Conservation (phyloP, 2,329 filamentous ascomycete species). For the Elsinoe perseae region DNA sequence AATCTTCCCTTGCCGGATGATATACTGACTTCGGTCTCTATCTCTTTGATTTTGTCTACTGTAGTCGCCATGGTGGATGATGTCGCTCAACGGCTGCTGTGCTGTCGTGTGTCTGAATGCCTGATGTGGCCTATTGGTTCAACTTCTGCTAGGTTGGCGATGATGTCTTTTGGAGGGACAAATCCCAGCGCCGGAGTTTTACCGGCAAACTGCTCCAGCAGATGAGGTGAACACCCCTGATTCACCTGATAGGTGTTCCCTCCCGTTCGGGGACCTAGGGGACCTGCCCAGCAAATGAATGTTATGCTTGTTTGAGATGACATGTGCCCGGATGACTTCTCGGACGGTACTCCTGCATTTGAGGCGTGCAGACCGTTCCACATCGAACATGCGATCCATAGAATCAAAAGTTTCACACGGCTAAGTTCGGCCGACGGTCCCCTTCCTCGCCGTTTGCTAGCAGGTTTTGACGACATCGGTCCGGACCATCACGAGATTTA, state of each 20-base stretch:
- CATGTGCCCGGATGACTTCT: neutral
- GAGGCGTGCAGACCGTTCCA: neutral
- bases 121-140: neutral
- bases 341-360: neutral
- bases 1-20: conserved; percentile 18
- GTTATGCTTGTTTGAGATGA: neutral
- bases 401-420: conserved; percentile 4
- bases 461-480: conserved; percentile 11
- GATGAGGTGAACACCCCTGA: neutral
- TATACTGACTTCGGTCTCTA: conserved; percentile 77
- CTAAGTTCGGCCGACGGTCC: conserved; percentile 4
- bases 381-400: conserved; percentile 1
- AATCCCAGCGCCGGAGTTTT: neutral
- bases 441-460: neutral
- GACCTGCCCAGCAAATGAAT: neutral
- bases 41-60: conserved; percentile 97
- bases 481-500: conserved; percentile 13
- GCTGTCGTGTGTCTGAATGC: neutral
- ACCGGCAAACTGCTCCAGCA: neutral
- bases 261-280: neutral
- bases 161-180: conserved; percentile 13
- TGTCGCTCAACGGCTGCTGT: neutral
- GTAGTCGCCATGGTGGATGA: conserved; percentile 78
- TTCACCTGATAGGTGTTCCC: neutral
- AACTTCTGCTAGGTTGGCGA: neutral